A percentile compares a stretch with the other conserved stretches of the same genome.
Conservation (phyloP, 129 eudicot species). For the Heracleum sosnowskyi region DNA sequence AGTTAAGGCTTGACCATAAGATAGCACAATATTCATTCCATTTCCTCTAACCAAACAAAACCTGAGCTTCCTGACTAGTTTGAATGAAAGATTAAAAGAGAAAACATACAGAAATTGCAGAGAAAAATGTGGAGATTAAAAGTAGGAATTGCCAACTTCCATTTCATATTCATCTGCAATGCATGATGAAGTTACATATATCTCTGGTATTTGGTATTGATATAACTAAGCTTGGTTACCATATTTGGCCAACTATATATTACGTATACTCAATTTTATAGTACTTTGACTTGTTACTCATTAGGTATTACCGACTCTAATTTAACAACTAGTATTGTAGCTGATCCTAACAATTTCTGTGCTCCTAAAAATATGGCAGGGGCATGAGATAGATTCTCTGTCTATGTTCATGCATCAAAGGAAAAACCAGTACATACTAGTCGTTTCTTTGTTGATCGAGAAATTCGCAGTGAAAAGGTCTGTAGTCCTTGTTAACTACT, state of each 20-base stretch:
- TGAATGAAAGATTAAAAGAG: no score
- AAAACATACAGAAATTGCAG: no score
- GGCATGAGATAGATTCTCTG: conserved; percentile 88
- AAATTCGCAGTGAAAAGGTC: conserved; percentile 84
- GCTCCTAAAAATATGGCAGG: conserved; percentile 36
- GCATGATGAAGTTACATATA: background rate
- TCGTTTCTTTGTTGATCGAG: conserved; percentile 70
- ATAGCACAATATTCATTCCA: no score
- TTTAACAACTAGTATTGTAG: background rate
- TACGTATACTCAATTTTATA: background rate
- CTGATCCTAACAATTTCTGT: background rate
- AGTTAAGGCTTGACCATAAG: no score
- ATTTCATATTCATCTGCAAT: background rate
- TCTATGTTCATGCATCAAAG: conserved; percentile 87
- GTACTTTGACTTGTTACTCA: background rate
- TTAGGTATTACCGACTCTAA: background rate
- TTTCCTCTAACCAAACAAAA: no score
- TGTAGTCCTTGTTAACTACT: background rate
- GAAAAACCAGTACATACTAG: conserved; percentile 77
- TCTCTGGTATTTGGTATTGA: background rate
- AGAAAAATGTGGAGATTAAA: background rate
- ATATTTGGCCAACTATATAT: background rate
- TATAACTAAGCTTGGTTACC: background rate
- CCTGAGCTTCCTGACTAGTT: no score
- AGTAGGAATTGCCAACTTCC: background rate